Conservation (phyloP, 106 monocot genomes). For the Dioscorea zingiberensis region DNA sequence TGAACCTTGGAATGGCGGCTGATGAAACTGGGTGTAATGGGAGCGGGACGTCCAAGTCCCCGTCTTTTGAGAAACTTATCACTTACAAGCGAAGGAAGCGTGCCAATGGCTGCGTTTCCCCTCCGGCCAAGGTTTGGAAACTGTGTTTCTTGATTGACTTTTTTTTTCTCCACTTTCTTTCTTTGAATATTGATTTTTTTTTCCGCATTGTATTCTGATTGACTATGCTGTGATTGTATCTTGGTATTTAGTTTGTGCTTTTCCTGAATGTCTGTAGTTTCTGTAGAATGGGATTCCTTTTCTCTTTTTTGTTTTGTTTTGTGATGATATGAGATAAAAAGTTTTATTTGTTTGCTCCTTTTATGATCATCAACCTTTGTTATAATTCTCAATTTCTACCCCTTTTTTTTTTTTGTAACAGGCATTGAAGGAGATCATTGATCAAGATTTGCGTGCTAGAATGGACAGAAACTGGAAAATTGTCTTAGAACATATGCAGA, state of each 20-base stretch:
- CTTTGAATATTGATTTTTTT: not conserved
- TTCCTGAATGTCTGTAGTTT: not conserved
- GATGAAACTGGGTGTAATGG: not conserved
- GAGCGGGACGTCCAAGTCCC: not conserved
- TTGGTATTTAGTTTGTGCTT: not conserved
- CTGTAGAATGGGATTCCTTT: too few relatives aligned
- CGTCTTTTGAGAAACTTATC: not conserved
- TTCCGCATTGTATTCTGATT: not conserved
- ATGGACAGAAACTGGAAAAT: constrained; percentile 26
- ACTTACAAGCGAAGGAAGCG: not conserved
- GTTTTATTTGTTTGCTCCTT: not conserved
- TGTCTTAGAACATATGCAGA: constrained; percentile 23
- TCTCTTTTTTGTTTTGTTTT: too few relatives aligned
- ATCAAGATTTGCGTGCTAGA: constrained; percentile 18
- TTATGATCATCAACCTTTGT: not conserved
- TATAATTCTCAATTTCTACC: not conserved
- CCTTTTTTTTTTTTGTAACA: constrained; percentile 3
- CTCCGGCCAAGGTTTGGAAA: not conserved
- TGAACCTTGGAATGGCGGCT: not conserved
- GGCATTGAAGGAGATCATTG: constrained; percentile 8
- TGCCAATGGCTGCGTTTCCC: not conserved
- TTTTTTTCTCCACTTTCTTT: not conserved
- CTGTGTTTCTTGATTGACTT: too few relatives aligned
- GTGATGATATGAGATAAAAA: too few relatives aligned
- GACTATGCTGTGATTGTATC: not conserved